These are phyloP conservation scores for Heritiera fomes DNA, from an alignment of 345 rosid genomes.

Conservation along the genomic window DNA sequence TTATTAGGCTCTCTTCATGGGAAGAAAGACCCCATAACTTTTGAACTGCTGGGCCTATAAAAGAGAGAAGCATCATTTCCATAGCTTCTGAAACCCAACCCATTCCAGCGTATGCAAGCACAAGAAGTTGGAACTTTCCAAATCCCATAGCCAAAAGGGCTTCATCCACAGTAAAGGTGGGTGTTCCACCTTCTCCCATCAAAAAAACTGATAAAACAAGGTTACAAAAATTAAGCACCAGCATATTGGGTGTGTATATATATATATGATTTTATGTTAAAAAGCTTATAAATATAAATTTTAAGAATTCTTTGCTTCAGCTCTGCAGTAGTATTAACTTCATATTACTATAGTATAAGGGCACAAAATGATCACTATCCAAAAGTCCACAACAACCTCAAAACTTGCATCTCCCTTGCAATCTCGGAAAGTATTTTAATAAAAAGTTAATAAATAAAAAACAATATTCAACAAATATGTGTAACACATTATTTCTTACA, in stretches of 20 bases:
- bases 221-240: background rate
- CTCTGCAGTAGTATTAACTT: background rate
- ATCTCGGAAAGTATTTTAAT: background rate
- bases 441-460: background rate
- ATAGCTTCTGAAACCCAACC: conserved; percentile 92
- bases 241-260: background rate
- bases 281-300: background rate
- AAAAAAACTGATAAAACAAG: conserved; percentile 3
- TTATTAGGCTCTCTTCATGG: conserved; percentile 63
- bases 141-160: conserved; percentile 79
- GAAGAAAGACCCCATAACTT: conserved; percentile 72
- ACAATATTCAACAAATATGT: no score
- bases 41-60: conserved; percentile 81
- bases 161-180: conserved; percentile 70
- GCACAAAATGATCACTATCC: background rate
- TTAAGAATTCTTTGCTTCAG: background rate
- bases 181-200: conserved; percentile 44
- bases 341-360: background rate
- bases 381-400: background rate
- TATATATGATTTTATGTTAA: background rate
- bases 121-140: conserved; percentile 71
- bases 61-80: conserved; percentile 97
- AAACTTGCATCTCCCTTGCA: background rate
- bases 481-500: no score
- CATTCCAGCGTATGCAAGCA: conserved; percentile 89